Conservation (phyloP, 1,284 basidiomycete genomes). For the Cutaneotrichosporon arboriforme region DNA sequence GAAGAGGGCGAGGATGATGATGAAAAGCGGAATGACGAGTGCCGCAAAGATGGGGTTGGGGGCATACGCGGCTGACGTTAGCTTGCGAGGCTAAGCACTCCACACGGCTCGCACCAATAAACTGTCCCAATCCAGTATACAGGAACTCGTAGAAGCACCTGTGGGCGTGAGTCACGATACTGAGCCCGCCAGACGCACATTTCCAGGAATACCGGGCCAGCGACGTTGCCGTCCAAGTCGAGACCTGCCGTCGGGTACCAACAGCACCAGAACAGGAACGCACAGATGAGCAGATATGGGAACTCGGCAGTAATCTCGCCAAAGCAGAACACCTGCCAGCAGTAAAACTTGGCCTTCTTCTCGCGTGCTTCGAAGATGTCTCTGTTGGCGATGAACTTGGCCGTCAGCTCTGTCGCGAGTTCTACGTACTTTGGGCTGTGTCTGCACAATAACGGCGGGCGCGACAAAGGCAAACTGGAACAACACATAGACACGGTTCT, state of each 20-base stretch:
- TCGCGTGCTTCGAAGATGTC: slow-evolving; percentile 46
- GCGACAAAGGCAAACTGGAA: slow-evolving; percentile 45
- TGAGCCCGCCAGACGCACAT: slow-evolving; percentile 43
- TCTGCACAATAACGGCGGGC: slow-evolving; percentile 42
- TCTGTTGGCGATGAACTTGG: slow-evolving; percentile 44
- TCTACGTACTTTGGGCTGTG: slow-evolving; percentile 28
- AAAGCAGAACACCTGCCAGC: slow-evolving; percentile 32
- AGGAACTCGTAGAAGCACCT: slow-evolving; percentile 40
- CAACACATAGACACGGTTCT: slow-evolving; percentile 14
- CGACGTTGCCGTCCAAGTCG: neutral
- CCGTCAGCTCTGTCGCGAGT: too few relatives aligned
- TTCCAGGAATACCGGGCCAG: slow-evolving; percentile 31
- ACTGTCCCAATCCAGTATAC: slow-evolving; percentile 38
- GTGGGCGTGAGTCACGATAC: slow-evolving; percentile 36
- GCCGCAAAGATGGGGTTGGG: slow-evolving; percentile 36
- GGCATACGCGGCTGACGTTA: slow-evolving; percentile 23
- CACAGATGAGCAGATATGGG: slow-evolving; percentile 39
- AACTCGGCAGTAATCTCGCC: slow-evolving; percentile 42
- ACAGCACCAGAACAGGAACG: slow-evolving; percentile 9
- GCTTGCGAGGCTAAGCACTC: neutral
- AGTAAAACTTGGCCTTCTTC: slow-evolving; percentile 44
- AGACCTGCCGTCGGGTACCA: slow-evolving; percentile 5
- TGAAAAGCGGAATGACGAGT: slow-evolving; percentile 8
- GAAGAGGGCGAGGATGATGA: slow-evolving; percentile 11
- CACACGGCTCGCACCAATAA: slow-evolving; percentile 20